Evolutionary conservation across 176 grass and related monocot species (phyloP), one percentile per base, ranked within the genome.

Genomic region (Typha latifolia): DNA sequence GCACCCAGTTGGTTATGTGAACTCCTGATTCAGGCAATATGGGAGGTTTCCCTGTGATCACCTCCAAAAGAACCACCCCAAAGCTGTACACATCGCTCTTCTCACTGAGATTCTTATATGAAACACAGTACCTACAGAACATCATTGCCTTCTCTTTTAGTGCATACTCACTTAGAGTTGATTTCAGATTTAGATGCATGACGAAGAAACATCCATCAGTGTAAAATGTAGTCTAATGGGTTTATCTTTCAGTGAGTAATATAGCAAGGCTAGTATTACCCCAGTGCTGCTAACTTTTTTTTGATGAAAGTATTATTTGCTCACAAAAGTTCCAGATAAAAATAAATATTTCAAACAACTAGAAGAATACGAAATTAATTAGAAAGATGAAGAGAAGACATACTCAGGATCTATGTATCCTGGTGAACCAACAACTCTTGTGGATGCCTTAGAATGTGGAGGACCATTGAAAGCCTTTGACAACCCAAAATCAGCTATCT

Each of bases 371-470:
- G 29, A 27, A 72, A 11, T 34, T 34, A 34, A n/a, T 34, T 34
- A 34, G 32, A 34, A 4, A 34, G 32, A 37, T 56, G 32, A 34
- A 18, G 5, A 27, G 24, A 0, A 14, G 13, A 64, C 86, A 31
- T 82, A 89, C 82, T 94, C 85, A 10, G 83, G 87, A 63, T 80
- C 87, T 0, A 90, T 10, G 0, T 90, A 90, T 74, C 87, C 87
- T 0, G 9, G 22, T 16, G 87, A 86, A 24, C 85, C 85, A 1
- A 81, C 77, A 0, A 83, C 8, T 0, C 34, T 27, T 0, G 77
- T 78, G 14, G 77, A 89, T 14, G 81, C n/a, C n/a, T n/a, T 56
- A 12, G 74, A 72, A 4, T 70, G 78, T 12, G 48, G 51, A 20
- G 61, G 11, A 1, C 62, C 67, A 1, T 4, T 12, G 10, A 85